phyloP scores from a whole-genome alignment of 164 flowering plant genomes.

The Aristolochia californica region DNA sequence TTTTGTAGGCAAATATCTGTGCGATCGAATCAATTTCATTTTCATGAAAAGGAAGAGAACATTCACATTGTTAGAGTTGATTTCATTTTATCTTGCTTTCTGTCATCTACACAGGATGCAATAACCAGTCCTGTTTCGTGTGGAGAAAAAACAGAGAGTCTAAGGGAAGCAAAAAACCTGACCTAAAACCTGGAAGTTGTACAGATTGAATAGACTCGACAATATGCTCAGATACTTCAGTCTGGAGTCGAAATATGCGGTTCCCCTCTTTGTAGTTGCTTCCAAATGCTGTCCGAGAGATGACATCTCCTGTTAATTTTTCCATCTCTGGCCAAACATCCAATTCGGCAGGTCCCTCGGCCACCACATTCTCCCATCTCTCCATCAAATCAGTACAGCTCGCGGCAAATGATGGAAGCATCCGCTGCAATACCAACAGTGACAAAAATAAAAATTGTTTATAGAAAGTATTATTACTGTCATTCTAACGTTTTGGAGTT shows the following conservation, averaged over 20 bases:
- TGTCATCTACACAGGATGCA: too few species aligned
- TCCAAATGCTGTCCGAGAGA: conserved; percentile 13
- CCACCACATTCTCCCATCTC: conserved; percentile 7
- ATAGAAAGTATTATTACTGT: background rate
- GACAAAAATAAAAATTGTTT: background rate
- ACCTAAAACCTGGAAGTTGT: conserved; percentile 7
- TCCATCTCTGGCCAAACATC: conserved; percentile 9
- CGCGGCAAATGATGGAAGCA: conserved; percentile 6
- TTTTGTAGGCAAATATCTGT: conserved; percentile 9
- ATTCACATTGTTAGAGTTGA: background rate
- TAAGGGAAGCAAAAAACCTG: background rate
- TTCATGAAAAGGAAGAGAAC: too few species aligned
- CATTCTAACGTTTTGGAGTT: background rate
- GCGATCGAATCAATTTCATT: background rate
- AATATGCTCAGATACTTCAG: conserved; percentile 6
- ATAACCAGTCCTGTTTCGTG: background rate
- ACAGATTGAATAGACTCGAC: background rate
- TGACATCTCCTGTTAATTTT: conserved; percentile 7
- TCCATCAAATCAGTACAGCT: conserved; percentile 6
- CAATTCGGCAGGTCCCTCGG: conserved; percentile 1
- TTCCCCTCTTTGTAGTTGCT: conserved; percentile 10
- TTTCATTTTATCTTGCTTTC: too few species aligned
- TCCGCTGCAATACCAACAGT: background rate
- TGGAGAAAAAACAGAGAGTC: background rate
- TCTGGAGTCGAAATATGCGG: conserved; percentile 6